phyloP scores from a whole-genome alignment of 2,329 filamentous ascomycete genomes.

The Penicillium palitans region DNA sequence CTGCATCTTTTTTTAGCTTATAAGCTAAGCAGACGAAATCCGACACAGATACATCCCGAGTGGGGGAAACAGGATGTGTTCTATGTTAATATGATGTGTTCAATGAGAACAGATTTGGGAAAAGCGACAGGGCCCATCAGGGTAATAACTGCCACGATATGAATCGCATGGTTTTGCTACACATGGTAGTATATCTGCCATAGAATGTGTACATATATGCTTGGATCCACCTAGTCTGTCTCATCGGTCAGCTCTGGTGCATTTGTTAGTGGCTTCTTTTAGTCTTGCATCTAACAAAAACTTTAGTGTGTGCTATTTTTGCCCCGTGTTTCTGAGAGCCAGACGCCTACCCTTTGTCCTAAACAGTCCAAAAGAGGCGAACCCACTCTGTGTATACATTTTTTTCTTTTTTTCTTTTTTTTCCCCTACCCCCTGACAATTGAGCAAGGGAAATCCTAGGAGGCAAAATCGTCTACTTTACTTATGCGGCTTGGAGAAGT shows the following conservation, averaged over 20 bases:
- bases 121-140: background rate
- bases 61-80: background rate
- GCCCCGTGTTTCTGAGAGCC: constrained; percentile 7
- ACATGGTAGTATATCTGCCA: constrained; percentile 14
- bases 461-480: constrained; percentile 7
- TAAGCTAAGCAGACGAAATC: background rate
- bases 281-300: constrained; percentile 11
- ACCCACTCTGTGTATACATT: background rate
- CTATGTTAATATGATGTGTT: background rate
- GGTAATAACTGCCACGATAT: constrained; percentile 13
- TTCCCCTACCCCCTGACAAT: background rate
- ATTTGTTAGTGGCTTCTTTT: constrained; percentile 8
- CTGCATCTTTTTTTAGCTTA: background rate
- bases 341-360: constrained; percentile 2
- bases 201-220: background rate
- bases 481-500: constrained; percentile 8
- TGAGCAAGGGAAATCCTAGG: constrained; percentile 8
- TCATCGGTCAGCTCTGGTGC: constrained; percentile 14
- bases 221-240: constrained; percentile 18
- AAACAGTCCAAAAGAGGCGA: constrained; percentile 20
- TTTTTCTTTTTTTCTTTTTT: background rate
- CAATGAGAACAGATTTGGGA: background rate
- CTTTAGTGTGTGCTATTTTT: constrained; percentile 20
- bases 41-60: background rate
- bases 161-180: constrained; percentile 17